These are phyloP conservation scores for Medicago ruthenica DNA, from an alignment of 306 rosid genomes.

Conservation along the genomic window DNA sequence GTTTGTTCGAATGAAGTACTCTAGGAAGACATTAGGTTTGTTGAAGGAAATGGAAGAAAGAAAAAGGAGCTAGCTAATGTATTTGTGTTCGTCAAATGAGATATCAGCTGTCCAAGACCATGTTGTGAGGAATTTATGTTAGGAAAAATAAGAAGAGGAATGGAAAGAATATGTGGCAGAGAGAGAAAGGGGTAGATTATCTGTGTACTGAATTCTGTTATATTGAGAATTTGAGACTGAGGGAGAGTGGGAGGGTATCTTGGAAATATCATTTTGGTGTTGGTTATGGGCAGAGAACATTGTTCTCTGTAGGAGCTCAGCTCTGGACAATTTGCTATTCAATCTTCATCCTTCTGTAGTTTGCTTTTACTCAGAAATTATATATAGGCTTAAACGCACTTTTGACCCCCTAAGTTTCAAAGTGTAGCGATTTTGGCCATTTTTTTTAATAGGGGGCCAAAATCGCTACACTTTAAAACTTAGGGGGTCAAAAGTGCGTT, in stretches of 20 bases:
- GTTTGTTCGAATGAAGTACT: conserved; percentile 27
- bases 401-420: too few species aligned
- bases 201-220: neutral
- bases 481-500: too few species aligned
- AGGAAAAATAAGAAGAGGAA: neutral
- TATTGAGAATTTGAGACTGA: neutral
- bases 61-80: conserved; percentile 27
- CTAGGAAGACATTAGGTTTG: neutral
- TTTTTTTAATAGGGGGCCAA: too few species aligned
- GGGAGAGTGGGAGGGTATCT: neutral
- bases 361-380: neutral
- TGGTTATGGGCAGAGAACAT: neutral
- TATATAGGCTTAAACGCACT: too few species aligned
- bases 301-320: neutral
- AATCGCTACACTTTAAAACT: too few species aligned
- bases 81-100: conserved; percentile 12
- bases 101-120: neutral
- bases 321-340: neutral
- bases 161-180: neutral
- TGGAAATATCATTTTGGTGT: neutral
- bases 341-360: neutral
- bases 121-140: neutral
- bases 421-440: too few species aligned
- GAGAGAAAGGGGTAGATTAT: neutral
- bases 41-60: conserved; percentile 33